phyloP scores from a whole-genome alignment of 1,139 yeast species.

The Nakaseomyces sp. region DNA sequence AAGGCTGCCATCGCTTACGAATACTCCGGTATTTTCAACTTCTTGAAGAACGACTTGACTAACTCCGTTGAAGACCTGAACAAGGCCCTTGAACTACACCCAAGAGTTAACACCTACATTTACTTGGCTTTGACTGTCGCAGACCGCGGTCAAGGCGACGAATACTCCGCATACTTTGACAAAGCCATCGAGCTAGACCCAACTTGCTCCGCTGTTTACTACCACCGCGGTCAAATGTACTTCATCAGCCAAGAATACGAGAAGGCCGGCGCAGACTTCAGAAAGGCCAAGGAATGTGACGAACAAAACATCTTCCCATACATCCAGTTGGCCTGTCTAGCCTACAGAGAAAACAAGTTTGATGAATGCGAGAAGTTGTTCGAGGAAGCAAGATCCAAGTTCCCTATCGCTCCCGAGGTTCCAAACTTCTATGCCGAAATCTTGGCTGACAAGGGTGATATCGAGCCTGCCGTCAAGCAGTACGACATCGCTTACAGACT shows the following conservation, averaged over 20 bases:
- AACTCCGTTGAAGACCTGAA: constrained; percentile 51
- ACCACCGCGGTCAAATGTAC: constrained; percentile 86
- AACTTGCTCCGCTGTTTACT: constrained; percentile 68
- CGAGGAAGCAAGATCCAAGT: constrained; percentile 59
- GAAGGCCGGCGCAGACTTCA: constrained; percentile 65
- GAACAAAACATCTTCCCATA: constrained; percentile 71
- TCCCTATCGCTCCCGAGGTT: constrained; percentile 81
- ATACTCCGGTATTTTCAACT: constrained; percentile 69
- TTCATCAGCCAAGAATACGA: constrained; percentile 68
- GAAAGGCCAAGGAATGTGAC: constrained; percentile 62
- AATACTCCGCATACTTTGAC: constrained; percentile 45
- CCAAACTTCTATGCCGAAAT: constrained; percentile 94
- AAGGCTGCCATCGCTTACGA: constrained; percentile 67
- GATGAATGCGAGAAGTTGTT: constrained; percentile 56
- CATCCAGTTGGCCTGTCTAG: constrained; percentile 85
- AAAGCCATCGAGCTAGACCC: constrained; percentile 63
- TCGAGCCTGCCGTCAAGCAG: constrained; percentile 64
- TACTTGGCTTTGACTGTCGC: constrained; percentile 75
- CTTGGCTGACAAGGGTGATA: constrained; percentile 68
- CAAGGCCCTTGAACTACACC: constrained; percentile 53
- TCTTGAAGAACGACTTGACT: constrained; percentile 63
- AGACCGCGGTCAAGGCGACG: constrained; percentile 63
- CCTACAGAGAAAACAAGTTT: constrained; percentile 66
- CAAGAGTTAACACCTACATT: constrained; percentile 74
- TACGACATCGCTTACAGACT: constrained; percentile 78